A percentile compares a stretch with the other conserved stretches of the same genome.
Evolutionary conservation across 1,139 yeast species (phyloP).

Genomic region (Protomyces macrosporus): DNA sequence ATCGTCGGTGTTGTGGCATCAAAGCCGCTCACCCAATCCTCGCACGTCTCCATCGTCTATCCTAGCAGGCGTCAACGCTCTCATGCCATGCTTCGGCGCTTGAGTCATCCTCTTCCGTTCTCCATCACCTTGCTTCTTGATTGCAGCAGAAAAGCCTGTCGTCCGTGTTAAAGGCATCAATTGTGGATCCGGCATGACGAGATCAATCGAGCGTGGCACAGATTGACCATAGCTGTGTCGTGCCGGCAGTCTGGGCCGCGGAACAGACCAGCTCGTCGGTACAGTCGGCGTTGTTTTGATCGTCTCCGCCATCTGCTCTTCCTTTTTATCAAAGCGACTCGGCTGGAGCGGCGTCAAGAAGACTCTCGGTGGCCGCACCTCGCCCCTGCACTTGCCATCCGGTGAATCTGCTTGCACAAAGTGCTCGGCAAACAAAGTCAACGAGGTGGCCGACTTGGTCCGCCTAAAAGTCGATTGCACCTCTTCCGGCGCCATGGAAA

Average conservation of each 20-base stretch:
- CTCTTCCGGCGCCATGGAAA: not conserved
- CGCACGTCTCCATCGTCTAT: too few species aligned
- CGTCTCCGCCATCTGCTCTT: not conserved
- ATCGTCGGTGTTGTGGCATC: too few species aligned
- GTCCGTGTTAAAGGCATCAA: not conserved
- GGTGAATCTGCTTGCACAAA: not conserved
- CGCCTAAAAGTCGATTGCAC: not conserved
- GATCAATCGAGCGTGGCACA: conserved; percentile 8
- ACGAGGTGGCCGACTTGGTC: not conserved
- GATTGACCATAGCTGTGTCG: conserved; percentile 11
- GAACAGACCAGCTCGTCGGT: not conserved
- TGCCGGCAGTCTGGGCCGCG: conserved; percentile 15
- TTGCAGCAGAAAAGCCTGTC: too few species aligned
- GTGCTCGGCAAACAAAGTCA: not conserved
- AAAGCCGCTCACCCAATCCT: too few species aligned
- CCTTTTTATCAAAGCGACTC: not conserved
- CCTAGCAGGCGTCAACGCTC: too few species aligned
- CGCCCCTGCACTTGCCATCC: too few species aligned
- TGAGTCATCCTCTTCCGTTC: too few species aligned
- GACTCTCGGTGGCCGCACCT: not conserved
- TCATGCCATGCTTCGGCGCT: too few species aligned
- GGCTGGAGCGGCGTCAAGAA: not conserved
- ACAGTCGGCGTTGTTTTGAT: not conserved
- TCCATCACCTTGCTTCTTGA: too few species aligned
- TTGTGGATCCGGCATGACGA: conserved; percentile 10